A percentile compares a stretch with the other conserved stretches of the same genome.
Conservation (phyloP, 805 yeast species). For the Candida fluviatilis region DNA sequence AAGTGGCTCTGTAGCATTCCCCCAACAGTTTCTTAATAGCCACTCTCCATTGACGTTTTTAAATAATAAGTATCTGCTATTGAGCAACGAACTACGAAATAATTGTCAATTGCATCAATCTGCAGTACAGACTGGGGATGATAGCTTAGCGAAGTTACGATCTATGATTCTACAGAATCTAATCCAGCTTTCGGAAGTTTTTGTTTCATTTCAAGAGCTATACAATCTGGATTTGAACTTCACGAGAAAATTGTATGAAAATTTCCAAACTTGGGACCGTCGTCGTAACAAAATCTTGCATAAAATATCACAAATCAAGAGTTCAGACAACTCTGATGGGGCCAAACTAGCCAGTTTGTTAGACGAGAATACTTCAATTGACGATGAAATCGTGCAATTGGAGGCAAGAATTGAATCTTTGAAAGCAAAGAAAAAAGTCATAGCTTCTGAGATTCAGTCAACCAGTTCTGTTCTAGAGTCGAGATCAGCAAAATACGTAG, state of each 20-base stretch:
- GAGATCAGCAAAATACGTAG: slow-evolving; percentile 41
- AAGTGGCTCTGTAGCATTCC: neutral
- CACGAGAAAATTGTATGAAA: slow-evolving; percentile 20
- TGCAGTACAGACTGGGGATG: slow-evolving; percentile 31
- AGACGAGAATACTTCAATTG: slow-evolving; percentile 27
- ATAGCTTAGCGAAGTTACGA: slow-evolving; percentile 25
- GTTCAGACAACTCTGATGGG: slow-evolving; percentile 40
- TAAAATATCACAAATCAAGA: slow-evolving; percentile 36
- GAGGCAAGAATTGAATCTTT: slow-evolving; percentile 31
- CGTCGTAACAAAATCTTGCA: slow-evolving; percentile 29
- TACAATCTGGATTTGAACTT: slow-evolving; percentile 34
- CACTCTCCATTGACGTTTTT: slow-evolving; percentile 14
- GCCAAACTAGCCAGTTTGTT: slow-evolving; percentile 33
- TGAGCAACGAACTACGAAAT: slow-evolving; percentile 16
- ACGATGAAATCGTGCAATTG: slow-evolving; percentile 33
- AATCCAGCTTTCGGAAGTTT: slow-evolving; percentile 38
- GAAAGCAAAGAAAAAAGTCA: slow-evolving; percentile 27
- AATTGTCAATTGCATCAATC: slow-evolving; percentile 20
- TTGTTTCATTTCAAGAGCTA: slow-evolving; percentile 43
- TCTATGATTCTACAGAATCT: slow-evolving; percentile 22
- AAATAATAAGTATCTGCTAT: slow-evolving; percentile 9
- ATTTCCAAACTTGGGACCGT: slow-evolving; percentile 39
- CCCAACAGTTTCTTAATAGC: slow-evolving; percentile 1
- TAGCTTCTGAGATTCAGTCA: slow-evolving; percentile 37
- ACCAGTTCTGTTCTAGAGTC: slow-evolving; percentile 50